phyloP scores from a whole-genome alignment of 2,329 filamentous ascomycete genomes.

The Epichloe baconii region DNA sequence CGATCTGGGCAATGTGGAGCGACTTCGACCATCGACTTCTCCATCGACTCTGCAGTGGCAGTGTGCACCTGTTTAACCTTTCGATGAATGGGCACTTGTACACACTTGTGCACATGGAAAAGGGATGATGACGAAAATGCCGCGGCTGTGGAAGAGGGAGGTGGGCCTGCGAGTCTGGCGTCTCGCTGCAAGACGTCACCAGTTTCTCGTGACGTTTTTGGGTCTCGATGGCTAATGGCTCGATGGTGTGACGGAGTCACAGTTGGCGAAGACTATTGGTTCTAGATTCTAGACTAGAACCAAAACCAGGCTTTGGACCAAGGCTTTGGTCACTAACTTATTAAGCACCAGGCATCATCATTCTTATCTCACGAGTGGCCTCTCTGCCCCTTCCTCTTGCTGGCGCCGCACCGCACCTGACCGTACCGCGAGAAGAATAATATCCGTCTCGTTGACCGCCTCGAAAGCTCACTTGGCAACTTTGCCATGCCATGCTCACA shows the following conservation, averaged over 20 bases:
- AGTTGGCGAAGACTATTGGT: neutral
- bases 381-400: too few relatives aligned
- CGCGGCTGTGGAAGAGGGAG: too few relatives aligned
- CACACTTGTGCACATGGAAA: too few relatives aligned
- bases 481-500: too few relatives aligned
- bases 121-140: too few relatives aligned
- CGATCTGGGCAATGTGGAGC: constrained; percentile 5
- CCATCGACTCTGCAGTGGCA: too few relatives aligned
- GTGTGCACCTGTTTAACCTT: neutral
- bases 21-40: constrained; percentile 1
- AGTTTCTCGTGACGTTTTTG: neutral
- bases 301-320: neutral
- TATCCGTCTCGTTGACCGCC: neutral
- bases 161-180: neutral
- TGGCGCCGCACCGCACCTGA: too few relatives aligned
- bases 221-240: too few relatives aligned
- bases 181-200: neutral
- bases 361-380: neutral
- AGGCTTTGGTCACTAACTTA: neutral
- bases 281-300: neutral
- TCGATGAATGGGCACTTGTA: too few relatives aligned
- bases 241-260: neutral
- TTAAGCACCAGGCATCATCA: too few relatives aligned
- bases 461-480: neutral
- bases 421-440: too few relatives aligned